A percentile compares a stretch with the other conserved stretches of the same genome.
These are phyloP conservation scores for Mortierella sp. DNA, from an alignment of 371 early-diverging fungal genomes.

Conservation along the genomic window DNA sequence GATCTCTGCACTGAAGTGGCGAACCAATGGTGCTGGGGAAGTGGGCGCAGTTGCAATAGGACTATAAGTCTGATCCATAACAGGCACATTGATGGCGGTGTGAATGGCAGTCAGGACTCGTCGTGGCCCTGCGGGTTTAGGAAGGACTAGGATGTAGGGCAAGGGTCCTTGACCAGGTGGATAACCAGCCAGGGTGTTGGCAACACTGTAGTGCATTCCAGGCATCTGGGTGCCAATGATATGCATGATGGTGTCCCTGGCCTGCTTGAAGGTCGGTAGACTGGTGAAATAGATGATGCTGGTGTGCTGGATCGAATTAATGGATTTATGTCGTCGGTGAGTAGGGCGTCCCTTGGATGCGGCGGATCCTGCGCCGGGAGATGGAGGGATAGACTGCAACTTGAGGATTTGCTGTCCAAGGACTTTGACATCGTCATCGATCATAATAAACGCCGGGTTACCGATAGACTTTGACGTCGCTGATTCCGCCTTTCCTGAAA, in stretches of 20 bases:
- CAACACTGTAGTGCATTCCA: conserved; percentile 31
- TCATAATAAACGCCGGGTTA: conserved; percentile 72
- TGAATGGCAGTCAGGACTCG: conserved; percentile 75
- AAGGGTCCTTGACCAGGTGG: conserved; percentile 33
- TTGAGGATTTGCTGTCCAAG: conserved; percentile 65
- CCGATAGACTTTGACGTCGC: conserved; percentile 18
- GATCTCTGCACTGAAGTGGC: conserved; percentile 49
- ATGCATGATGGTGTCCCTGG: conserved; percentile 67
- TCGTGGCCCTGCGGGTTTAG: conserved; percentile 80
- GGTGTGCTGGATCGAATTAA: conserved; percentile 61
- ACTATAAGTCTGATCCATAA: conserved; percentile 71
- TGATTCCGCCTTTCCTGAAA: conserved; percentile 13
- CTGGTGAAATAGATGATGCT: conserved; percentile 76
- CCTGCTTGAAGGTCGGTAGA: conserved; percentile 69
- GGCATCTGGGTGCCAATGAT: conserved; percentile 38
- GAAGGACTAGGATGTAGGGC: conserved; percentile 74
- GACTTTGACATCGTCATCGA: conserved; percentile 72
- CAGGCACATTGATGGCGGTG: conserved; percentile 70
- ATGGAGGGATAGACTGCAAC: conserved; percentile 56
- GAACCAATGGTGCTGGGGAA: conserved; percentile 54
- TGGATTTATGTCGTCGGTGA: conserved; percentile 50
- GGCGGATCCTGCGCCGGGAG: conserved; percentile 21
- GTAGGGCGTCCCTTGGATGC: conserved; percentile 31
- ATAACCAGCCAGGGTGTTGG: conserved; percentile 17
- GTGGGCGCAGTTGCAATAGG: conserved; percentile 79